A percentile compares a stretch with the other conserved stretches of the same genome.
phyloP scores from a whole-genome alignment of 257 asterid species.

The Plantago elongata region DNA sequence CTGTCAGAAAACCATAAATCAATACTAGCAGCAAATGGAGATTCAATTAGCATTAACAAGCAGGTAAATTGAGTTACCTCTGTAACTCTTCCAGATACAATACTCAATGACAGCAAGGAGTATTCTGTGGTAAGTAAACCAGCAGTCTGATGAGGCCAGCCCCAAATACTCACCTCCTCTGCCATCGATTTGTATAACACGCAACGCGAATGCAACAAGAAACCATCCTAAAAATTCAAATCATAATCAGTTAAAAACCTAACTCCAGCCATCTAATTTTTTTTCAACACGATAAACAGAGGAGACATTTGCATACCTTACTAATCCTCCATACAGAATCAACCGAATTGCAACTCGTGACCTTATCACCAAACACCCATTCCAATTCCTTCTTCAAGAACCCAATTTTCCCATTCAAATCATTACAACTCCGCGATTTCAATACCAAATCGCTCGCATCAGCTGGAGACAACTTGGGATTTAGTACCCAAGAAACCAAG shows the following conservation, averaged over 20 bases:
- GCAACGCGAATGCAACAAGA: constrained; percentile 52
- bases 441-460: constrained; percentile 44
- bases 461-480: constrained; percentile 32
- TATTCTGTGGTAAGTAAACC: constrained; percentile 70
- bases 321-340: constrained; percentile 58
- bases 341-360: constrained; percentile 36
- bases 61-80: constrained; percentile 41
- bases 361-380: constrained; percentile 24
- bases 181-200: constrained; percentile 45
- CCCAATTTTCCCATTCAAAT: constrained; percentile 33
- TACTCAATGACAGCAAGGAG: constrained; percentile 47
- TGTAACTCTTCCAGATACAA: constrained; percentile 65
- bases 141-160: constrained; percentile 86
- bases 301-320: constrained; percentile 37
- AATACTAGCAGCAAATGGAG: background rate
- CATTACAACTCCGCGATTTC: constrained; percentile 34
- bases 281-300: background rate
- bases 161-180: constrained; percentile 85
- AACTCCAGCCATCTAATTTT: background rate
- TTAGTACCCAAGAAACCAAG: constrained; percentile 39
- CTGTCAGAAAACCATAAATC: constrained; percentile 28
- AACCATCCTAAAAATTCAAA: constrained; percentile 46
- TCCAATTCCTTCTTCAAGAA: constrained; percentile 55
- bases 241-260: constrained; percentile 3
- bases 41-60: background rate